Base-by-base conservation (phyloP, 2,329 filamentous ascomycete species). In the Arthrobotrys conoides region DNA sequence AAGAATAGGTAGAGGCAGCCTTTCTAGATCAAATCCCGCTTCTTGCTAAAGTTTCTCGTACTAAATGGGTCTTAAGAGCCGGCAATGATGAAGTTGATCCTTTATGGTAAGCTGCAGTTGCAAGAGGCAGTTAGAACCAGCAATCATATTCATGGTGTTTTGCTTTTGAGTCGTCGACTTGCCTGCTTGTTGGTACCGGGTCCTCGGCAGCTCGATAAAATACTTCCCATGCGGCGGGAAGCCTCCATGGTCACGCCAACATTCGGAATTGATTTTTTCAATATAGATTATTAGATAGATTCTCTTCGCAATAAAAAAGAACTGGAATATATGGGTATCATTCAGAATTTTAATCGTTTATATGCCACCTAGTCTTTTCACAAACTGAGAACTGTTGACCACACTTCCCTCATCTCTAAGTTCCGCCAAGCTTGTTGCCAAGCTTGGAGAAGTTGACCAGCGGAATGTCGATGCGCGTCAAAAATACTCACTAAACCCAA, bases 121-220 rank as follows among this genome's bases (percentile, higher is more conserved):
- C 36, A 14, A 61, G 57, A 61, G 57, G 57, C 57, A 61, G 24
- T 27, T 14, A 9, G 33, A 61, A 61, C 57, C 57, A 61, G 36
- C 22, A 16, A 30, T 22, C 41, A 4, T 24, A 27, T 10, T 61
- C 57, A 33, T 27, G 36, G 16, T 10, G 16, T n/a, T 27, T 44
- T 44, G 33, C 12, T 44, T 61, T 61, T 44, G 8, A 36, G 5
- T 36, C 9, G 2, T 41, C 14, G 36, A 22, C 12, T 41, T 5
- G 27, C 27, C 9, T 18, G 9, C 20, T 44, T 59, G 30, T 30
- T 59, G 20, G 53, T 3, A 20, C n/a, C 5, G 18, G 30, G 36
- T 30, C 4, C 30, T 59, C 53, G 53, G 53, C 27, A 30, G 27
- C 27, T 30, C 27, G 27, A 38, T 59, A 38, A 12, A 36, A 8